Evolutionary conservation across 805 yeast species (phyloP), one percentile per base, ranked within the genome.

Genomic region (Grigorovia humatica): DNA sequence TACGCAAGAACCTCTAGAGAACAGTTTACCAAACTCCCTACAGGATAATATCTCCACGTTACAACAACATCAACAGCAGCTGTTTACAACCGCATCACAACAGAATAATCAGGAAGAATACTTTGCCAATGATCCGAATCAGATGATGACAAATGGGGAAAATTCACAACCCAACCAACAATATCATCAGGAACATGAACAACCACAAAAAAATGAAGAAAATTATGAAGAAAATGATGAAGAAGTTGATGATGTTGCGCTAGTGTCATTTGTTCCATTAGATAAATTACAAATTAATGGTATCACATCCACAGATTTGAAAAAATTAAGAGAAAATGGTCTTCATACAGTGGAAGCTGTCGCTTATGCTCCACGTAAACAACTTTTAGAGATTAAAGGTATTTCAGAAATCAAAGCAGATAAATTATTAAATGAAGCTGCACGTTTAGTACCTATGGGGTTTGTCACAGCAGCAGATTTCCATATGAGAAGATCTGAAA

Each of bases 401-500:
- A 89, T 93, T 40, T 85, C 96, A 11, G 99, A 93, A 64, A 91
- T 91, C 50, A 93, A 93, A 66, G 97, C 97, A 0, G 97, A 88
- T 60, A 81, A 82, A 58, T 72, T 93, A 49, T 72, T 90, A 48
- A 76, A 75, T 44, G 96, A 88, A 60, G 96, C 98, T 0, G 78
- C 91, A 43, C 82, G 85, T 60, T 71, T 82, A 47, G 97, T 91
- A 2, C 96, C 96, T 8, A 79, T 93, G 83, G 99, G 99, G 0
- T 93, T 93, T 72, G 91, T 96, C 20, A 91, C 98, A 0, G 99
- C 98, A 2, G 83, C 95, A 1, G 97, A 89, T 66, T 88, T 88
- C 66, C 96, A 89, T 67, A 80, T 83, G 60, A 78, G 96, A 61
- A 77, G 98, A 60, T 81, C 91, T 5, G 96, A 89, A 65, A 78